These are phyloP conservation scores for Dendrocalamus sinicus DNA, from an alignment of 176 grass and related monocot genomes.

Conservation along the genomic window DNA sequence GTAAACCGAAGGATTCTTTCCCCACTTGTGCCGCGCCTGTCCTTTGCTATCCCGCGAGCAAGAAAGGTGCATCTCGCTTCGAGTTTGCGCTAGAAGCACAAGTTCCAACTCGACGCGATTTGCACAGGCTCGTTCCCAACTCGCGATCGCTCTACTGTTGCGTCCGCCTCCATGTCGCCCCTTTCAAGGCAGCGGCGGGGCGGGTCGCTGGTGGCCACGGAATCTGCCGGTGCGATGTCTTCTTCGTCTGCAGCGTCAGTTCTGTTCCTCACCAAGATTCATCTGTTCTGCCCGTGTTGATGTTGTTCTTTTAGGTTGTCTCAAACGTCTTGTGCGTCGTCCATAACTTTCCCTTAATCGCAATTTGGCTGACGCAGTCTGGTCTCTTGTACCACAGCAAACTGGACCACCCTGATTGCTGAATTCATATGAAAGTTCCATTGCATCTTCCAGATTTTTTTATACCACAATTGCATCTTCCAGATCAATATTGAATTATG, in stretches of 20 bases:
- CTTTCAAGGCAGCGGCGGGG: constrained; percentile 16
- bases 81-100: not conserved
- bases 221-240: not conserved
- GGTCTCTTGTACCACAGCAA: not conserved
- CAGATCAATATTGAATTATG: not conserved
- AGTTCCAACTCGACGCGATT: too few relatives aligned
- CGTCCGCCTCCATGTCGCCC: not conserved
- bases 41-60: not conserved
- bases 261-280: constrained; percentile 20
- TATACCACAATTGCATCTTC: not conserved
- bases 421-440: not conserved
- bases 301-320: not conserved
- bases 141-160: constrained; percentile 3
- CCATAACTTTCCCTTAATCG: constrained; percentile 5
- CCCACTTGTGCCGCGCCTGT: not conserved
- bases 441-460: not conserved
- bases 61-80: not conserved
- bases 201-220: constrained; percentile 17
- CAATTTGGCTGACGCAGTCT: constrained; percentile 18
- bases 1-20: not conserved
- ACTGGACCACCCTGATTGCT: not conserved
- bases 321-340: constrained; percentile 24
- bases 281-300: not conserved
- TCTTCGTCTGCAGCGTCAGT: not conserved
- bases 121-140: too few relatives aligned